Conservation (phyloP, 768 basidiomycete species). For the Naematelia aurantialba region DNA sequence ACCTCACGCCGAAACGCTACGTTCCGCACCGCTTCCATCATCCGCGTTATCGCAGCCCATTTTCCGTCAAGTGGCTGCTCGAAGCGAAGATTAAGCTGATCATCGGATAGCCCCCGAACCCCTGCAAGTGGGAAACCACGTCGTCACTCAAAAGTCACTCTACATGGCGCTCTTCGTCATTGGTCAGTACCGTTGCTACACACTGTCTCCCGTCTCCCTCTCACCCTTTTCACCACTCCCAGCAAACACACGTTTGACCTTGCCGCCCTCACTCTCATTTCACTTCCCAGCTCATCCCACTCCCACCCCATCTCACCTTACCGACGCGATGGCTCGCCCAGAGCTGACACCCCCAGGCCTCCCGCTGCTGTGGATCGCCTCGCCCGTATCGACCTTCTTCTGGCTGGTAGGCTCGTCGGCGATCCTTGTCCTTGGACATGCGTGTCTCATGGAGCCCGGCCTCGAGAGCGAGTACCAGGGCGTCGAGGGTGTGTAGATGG, state of each 20-base stretch:
- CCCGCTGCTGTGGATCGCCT: constrained; percentile 45
- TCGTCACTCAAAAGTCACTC: constrained; percentile 80
- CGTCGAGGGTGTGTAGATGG: constrained; percentile 12
- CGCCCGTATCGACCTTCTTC: constrained; percentile 69
- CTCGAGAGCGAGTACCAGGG: constrained; percentile 57
- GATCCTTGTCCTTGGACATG: constrained; percentile 80
- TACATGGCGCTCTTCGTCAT: constrained; percentile 86
- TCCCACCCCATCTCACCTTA: not conserved
- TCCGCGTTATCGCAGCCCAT: not conserved
- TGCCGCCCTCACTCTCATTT: not conserved
- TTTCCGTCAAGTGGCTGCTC: too few species aligned
- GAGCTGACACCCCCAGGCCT: constrained; percentile 15
- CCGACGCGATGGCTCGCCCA: not conserved
- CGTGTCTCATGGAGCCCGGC: constrained; percentile 83
- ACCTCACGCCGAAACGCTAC: too few species aligned
- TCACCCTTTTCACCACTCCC: not conserved
- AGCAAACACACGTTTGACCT: not conserved
- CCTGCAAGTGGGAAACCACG: constrained; percentile 72
- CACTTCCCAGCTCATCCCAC: not conserved
- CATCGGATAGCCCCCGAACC: constrained; percentile 69
- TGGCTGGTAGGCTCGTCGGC: constrained; percentile 86
- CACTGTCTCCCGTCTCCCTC: not conserved
- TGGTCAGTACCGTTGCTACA: constrained; percentile 31
- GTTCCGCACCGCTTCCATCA: not conserved
- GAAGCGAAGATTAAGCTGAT: too few species aligned